A percentile compares a stretch with the other conserved stretches of the same genome.
These are phyloP conservation scores for Exophiala oligosperma DNA, from an alignment of 2,329 filamentous ascomycete genomes.

Conservation along the genomic window DNA sequence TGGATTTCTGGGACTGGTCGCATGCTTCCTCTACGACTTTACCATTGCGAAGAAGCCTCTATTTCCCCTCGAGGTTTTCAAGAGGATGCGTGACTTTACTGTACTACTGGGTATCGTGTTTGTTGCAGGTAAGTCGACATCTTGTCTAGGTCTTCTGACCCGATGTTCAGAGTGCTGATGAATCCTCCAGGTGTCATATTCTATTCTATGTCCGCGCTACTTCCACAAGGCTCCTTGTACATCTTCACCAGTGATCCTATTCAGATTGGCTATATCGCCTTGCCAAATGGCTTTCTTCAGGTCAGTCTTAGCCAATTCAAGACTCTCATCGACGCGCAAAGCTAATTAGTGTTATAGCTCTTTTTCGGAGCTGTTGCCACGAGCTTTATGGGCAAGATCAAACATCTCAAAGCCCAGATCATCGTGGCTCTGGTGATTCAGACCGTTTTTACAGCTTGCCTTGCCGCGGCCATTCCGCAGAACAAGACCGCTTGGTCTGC, in stretches of 20 bases:
- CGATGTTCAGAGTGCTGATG: background rate
- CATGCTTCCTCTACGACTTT: conserved; percentile 37
- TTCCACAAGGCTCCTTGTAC: conserved; percentile 12
- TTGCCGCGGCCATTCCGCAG: conserved; percentile 20
- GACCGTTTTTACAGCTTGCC: conserved; percentile 1
- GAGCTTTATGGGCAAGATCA: background rate
- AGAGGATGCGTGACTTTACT: conserved; percentile 1
- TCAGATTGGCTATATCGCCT: conserved; percentile 13
- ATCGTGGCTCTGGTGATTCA: conserved; percentile 7
- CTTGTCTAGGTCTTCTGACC: no score
- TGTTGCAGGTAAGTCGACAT: conserved; percentile 1
- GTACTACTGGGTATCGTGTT: conserved; percentile 8
- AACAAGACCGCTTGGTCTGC: conserved; percentile 7
- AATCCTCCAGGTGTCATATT: background rate
- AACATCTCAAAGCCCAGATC: conserved; percentile 10
- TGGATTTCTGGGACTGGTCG: conserved; percentile 5
- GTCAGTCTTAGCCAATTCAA: background rate
- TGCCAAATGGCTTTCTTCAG: conserved; percentile 7
- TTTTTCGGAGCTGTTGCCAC: conserved; percentile 7
- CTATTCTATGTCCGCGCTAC: conserved; percentile 5
- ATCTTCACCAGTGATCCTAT: conserved; percentile 11
- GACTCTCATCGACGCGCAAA: no score
- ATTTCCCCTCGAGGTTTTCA: conserved; percentile 9
- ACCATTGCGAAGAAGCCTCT: conserved; percentile 37
- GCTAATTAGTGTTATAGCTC: no score